Base-by-base conservation (phyloP, 768 basidiomycete genomes). In the Leccinum rimulosum region DNA sequence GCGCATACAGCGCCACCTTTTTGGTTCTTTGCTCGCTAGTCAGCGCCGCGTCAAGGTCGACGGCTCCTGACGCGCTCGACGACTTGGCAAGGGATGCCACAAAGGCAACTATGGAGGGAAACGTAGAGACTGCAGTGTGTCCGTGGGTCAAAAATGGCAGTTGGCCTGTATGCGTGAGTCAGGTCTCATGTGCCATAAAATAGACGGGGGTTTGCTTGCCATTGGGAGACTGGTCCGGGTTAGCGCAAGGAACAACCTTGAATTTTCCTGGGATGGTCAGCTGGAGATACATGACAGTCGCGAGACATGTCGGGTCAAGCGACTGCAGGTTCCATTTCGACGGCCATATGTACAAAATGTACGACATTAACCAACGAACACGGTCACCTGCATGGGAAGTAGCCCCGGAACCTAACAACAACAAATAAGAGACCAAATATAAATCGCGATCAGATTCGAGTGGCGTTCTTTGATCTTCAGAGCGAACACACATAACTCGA, bases 141-240 rank as follows among this genome's bases (percentile, higher is more conserved):
- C 78, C 84, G 74, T 91, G 84, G 0, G 79, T 80, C 36, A 93
- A 71, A 65, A 82, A 91, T 2, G 91, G 91, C 2, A 93, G 77
- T 66, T 85, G 85, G 15, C 91, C 90, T 92, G 48, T 47, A 27
- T 15, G 36, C 31, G 8, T 11, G n/a, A 12, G 50, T 68, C 55
- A 70, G 49, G 0, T 33, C 8, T 19, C 17, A 17, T 22, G 15
- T 38, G 14, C 15, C 3, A 40, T n/a, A 40, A 40, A 40, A 17
- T 9, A 43, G 9, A 17, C 48, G 28, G 19, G 5, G 43, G 4
- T 22, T 8, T 61, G 78, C 83, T 74, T 70, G 86, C 91, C 91
- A 65, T 78, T 84, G 14, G 91, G 89, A 51, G 91, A 90, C 22
- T 79, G 60, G 74, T 91, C 89, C 9, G 88, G 86, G 70, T 88